phyloP scores from a whole-genome alignment of 225 moss, liverwort and hornwort genomes.

The Anthoceros angustus region DNA sequence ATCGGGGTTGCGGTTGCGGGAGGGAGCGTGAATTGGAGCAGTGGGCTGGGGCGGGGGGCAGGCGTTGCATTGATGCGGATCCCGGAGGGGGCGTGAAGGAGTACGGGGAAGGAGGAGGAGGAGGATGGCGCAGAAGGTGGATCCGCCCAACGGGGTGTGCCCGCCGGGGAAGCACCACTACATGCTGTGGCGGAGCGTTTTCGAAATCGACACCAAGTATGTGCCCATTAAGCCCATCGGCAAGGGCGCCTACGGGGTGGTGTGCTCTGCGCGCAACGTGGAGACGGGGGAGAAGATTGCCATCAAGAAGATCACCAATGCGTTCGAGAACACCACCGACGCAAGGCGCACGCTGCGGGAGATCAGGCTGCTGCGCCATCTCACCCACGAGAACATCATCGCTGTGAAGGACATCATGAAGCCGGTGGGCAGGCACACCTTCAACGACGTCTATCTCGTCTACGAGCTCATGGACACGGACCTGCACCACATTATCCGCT shows the following conservation, averaged over 20 bases:
- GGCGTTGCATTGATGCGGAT: too few relatives aligned
- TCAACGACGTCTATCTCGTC: slow-evolving; percentile 94
- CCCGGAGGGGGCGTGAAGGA: too few relatives aligned
- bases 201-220: slow-evolving; percentile 95
- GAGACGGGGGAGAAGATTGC: slow-evolving; percentile 83
- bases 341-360: slow-evolving; percentile 83
- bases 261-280: slow-evolving; percentile 74
- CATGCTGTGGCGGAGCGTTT: slow-evolving; percentile 81
- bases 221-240: slow-evolving; percentile 94
- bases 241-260: slow-evolving; percentile 94
- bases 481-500: slow-evolving; percentile 95
- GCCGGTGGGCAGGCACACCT: slow-evolving; percentile 54
- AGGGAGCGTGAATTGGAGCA: too few relatives aligned
- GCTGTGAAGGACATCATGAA: slow-evolving; percentile 97
- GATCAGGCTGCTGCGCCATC: slow-evolving; percentile 78
- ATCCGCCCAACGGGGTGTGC: slow-evolving; percentile 84
- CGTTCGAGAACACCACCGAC: slow-evolving; percentile 96
- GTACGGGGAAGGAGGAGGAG: too few relatives aligned
- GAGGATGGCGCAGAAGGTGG: slow-evolving; percentile 77
- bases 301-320: slow-evolving; percentile 98
- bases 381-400: slow-evolving; percentile 94
- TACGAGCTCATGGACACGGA: slow-evolving; percentile 99
- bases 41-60: too few relatives aligned
- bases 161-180: slow-evolving; percentile 91
- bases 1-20: too few relatives aligned